These are phyloP conservation scores for Lizonia empirigonia DNA, from an alignment of 2,329 filamentous ascomycete species.

Conservation along the genomic window DNA sequence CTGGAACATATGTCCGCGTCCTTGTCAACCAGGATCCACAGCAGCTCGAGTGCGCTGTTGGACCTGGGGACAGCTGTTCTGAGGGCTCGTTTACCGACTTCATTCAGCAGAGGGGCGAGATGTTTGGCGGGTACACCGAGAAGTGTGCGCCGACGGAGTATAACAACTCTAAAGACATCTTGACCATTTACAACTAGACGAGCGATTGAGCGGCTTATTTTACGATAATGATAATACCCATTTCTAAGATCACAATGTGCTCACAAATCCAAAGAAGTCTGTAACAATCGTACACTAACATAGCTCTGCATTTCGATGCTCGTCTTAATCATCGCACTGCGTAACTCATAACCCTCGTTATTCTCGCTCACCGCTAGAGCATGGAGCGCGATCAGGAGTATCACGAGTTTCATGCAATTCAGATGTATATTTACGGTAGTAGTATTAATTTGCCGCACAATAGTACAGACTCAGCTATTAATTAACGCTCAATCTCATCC, in stretches of 20 bases:
- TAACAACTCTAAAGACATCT: slow-evolving; percentile 51
- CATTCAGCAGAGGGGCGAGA: slow-evolving; percentile 50
- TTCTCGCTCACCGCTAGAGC: too few species aligned
- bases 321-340: too few species aligned
- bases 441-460: not conserved
- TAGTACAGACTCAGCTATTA: not conserved
- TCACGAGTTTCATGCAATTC: too few species aligned
- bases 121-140: slow-evolving; percentile 52
- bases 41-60: slow-evolving; percentile 56
- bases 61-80: slow-evolving; percentile 58
- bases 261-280: too few species aligned
- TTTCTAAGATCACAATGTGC: not conserved
- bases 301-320: too few species aligned
- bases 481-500: not conserved
- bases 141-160: slow-evolving; percentile 51
- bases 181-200: slow-evolving; percentile 40
- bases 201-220: not conserved
- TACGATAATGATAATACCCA: slow-evolving; percentile 12
- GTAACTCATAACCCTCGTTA: too few species aligned
- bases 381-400: too few species aligned
- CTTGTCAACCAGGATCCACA: slow-evolving; percentile 59
- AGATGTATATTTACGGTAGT: too few species aligned
- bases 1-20: slow-evolving; percentile 59
- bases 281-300: too few species aligned
- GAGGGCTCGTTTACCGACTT: slow-evolving; percentile 52